These are phyloP conservation scores for Conidiobolus incongruus DNA, from an alignment of 371 early-diverging fungal genomes.

Conservation along the genomic window DNA sequence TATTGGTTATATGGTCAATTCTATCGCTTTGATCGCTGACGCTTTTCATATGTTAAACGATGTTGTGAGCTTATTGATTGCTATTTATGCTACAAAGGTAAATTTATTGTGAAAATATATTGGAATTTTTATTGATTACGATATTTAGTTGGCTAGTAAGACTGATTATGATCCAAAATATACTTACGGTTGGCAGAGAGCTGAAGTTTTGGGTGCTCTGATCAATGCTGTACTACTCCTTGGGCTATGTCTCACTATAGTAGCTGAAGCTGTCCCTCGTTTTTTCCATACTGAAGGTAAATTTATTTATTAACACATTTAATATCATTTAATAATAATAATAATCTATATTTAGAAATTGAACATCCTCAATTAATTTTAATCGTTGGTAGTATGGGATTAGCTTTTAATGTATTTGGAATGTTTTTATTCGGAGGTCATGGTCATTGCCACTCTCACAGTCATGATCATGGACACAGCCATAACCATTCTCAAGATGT, in stretches of 20 bases:
- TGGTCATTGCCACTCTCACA: constrained; percentile 11
- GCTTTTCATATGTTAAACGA: constrained; percentile 86
- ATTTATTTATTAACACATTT: background rate
- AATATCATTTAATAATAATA: background rate
- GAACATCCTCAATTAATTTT: constrained; percentile 51
- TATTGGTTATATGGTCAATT: constrained; percentile 47
- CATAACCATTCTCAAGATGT: constrained; percentile 7
- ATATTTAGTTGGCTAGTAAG: constrained; percentile 13
- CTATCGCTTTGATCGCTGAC: constrained; percentile 73
- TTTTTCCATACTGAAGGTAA: constrained; percentile 34
- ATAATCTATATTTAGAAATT: constrained; percentile 21
- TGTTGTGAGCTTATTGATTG: constrained; percentile 52
- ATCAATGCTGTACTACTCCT: constrained; percentile 74
- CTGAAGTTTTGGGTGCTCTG: constrained; percentile 79
- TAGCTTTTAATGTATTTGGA: constrained; percentile 62
- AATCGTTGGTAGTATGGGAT: constrained; percentile 59
- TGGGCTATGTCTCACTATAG: constrained; percentile 70
- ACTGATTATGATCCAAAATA: constrained; percentile 29
- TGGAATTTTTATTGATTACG: background rate
- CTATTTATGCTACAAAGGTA: constrained; percentile 65
- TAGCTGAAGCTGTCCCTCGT: constrained; percentile 70
- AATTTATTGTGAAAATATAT: constrained; percentile 2
- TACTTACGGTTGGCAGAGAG: constrained; percentile 79
- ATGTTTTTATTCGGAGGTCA: constrained; percentile 52
- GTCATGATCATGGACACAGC: constrained; percentile 12